Evolutionary conservation across 495 filamentous ascomycete genomes (phyloP).

Genomic region (Podospora pseudoanserina): DNA sequence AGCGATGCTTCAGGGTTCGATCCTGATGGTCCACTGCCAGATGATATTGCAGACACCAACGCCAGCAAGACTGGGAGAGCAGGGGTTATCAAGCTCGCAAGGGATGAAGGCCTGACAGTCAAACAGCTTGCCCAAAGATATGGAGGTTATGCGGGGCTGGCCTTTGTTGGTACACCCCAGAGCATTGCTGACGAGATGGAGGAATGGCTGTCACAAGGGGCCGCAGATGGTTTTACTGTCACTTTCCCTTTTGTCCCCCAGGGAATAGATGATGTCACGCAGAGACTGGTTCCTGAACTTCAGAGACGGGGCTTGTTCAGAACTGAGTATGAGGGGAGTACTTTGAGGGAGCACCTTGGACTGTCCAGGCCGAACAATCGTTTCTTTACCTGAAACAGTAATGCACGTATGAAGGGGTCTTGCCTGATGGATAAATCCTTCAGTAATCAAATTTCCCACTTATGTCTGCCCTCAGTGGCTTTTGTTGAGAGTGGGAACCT

Average conservation of each 20-base stretch:
- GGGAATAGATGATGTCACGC: slow-evolving; percentile 49
- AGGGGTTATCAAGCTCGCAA: slow-evolving; percentile 41
- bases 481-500: no score
- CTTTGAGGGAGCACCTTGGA: slow-evolving; percentile 50
- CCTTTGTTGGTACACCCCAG: slow-evolving; percentile 50
- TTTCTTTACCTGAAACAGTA: slow-evolving; percentile 38
- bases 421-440: no score
- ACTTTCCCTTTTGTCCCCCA: slow-evolving; percentile 50
- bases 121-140: slow-evolving; percentile 50
- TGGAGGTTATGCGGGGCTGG: slow-evolving; percentile 50
- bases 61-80: slow-evolving; percentile 50
- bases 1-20: slow-evolving; percentile 47
- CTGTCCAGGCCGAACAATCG: slow-evolving; percentile 48
- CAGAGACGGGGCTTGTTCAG: slow-evolving; percentile 51
- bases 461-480: no score
- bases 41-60: slow-evolving; percentile 50
- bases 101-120: slow-evolving; percentile 43
- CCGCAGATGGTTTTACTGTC: slow-evolving; percentile 46
- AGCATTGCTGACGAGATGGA: slow-evolving; percentile 50
- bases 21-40: slow-evolving; percentile 48
- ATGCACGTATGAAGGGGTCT: no score
- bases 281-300: slow-evolving; percentile 49
- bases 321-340: slow-evolving; percentile 40
- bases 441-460: no score
- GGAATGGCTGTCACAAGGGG: slow-evolving; percentile 45